phyloP scores from a whole-genome alignment of 179 eudicot genomes.

The Spergularia azorica region DNA sequence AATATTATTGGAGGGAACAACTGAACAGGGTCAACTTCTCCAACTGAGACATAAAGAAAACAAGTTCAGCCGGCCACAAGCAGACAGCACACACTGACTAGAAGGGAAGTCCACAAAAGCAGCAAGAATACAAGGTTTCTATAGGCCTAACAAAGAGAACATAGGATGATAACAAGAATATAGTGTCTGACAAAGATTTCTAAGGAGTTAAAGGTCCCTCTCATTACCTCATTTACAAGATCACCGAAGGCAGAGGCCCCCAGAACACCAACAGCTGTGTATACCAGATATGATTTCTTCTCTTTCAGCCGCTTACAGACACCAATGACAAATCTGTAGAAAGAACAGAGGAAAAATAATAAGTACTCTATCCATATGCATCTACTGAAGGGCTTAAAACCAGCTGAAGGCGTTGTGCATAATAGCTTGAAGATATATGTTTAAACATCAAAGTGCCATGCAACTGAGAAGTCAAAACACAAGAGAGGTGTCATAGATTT shows the following conservation, averaged over 20 bases:
- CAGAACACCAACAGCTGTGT: conserved; percentile 82
- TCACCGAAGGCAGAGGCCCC: conserved; percentile 80
- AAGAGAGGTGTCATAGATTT: neutral
- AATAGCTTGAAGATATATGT: neutral
- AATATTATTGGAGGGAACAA: neutral
- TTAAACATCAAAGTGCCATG: neutral
- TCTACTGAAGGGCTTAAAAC: neutral
- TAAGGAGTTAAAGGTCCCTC: neutral
- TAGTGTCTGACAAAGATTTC: neutral
- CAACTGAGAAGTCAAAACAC: neutral
- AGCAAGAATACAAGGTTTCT: neutral
- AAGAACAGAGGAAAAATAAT: conserved; percentile 1
- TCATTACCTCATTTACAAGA: conserved; percentile 78
- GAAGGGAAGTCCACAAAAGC: neutral
- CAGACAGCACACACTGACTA: neutral
- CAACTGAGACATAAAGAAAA: neutral
- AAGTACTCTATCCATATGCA: conserved; percentile 7
- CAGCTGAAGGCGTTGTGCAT: neutral
- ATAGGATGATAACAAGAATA: neutral
- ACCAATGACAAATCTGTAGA: conserved; percentile 72
- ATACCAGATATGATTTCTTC: conserved; percentile 71
- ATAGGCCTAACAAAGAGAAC: neutral
- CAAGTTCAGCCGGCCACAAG: neutral
- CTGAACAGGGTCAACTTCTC: neutral
- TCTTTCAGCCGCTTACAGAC: conserved; percentile 75